phyloP scores from a whole-genome alignment of 2,329 filamentous ascomycete species.

The Bimuria novae-zelandiae region DNA sequence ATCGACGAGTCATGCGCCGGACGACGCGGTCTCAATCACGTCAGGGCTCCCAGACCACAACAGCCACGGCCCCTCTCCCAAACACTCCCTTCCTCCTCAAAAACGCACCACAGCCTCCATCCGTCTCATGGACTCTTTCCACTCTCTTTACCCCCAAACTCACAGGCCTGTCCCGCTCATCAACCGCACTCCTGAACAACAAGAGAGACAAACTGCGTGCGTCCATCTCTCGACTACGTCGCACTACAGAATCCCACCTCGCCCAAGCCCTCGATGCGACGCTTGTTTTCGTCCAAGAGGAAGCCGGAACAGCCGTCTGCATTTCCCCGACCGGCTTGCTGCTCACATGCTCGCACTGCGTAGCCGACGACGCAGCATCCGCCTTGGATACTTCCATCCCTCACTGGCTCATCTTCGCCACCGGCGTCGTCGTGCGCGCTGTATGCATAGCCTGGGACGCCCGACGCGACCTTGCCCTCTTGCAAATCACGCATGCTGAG shows the following conservation, averaged over 20 bases:
- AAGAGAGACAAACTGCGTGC: constrained; percentile 1
- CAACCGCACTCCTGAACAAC: background rate
- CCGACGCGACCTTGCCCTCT: constrained; percentile 53
- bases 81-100: background rate
- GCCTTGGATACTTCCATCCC: background rate
- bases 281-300: constrained; percentile 55
- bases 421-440: constrained; percentile 47
- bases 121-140: background rate
- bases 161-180: background rate
- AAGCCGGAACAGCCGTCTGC: constrained; percentile 57
- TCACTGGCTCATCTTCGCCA: constrained; percentile 52
- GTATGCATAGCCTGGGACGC: constrained; percentile 50
- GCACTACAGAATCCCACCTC: background rate
- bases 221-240: background rate
- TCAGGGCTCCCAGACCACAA: background rate
- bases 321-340: constrained; percentile 52
- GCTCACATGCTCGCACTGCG: constrained; percentile 58
- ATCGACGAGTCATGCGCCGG: constrained; percentile 4
- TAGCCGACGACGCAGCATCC: constrained; percentile 46
- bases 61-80: background rate
- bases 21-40: constrained; percentile 8
- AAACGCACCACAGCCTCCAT: background rate
- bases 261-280: constrained; percentile 1
- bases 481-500: constrained; percentile 47
- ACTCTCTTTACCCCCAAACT: constrained; percentile 1